Evolutionary conservation across 2,329 filamentous ascomycete genomes (phyloP), one percentile per base, ranked within the genome.

Genomic region (Claviceps pusilla): DNA sequence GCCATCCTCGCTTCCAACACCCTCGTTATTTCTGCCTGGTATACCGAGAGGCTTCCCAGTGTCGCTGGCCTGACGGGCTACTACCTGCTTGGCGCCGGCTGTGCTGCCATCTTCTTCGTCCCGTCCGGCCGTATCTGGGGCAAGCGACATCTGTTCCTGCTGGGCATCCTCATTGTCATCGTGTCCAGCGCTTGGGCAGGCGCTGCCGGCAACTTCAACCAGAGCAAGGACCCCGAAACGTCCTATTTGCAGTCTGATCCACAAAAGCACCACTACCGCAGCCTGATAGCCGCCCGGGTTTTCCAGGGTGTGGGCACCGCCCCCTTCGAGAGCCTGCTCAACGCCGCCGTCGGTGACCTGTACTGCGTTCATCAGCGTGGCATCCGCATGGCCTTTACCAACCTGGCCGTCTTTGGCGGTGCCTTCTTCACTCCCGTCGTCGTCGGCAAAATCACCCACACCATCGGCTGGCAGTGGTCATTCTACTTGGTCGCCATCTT

Each of bases 401-500:
- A 82, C 66, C 61, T 83, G 63, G 68, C 78, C 55, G 69, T 83
- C 60, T 76, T 84, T 69, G 70, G 76, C 57, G 75, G 77, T 48
- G 71, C 75, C 54, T 79, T 81, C 62, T 74, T 79, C 62, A 95
- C 91, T 0, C 91, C 91, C 0, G 88, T 96, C n/a, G 71, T 95
- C 29, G 89, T 90, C 1, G 90, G 90, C 41, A 89, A 89, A 69
- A 90, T 95, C 62, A 89, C 89, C 3, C 71, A 79, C 50, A 73
- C 75, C 0, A 75, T 95, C 51, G 82, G 83, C n/a, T 95, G 89
- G 84, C 72, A 79, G 65, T 95, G 89, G 89, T 85, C 83, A 0
- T 96, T 96, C 64, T 89, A 90, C 67, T 78, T 96, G 46, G 81
- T 95, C 14, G 81, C 89, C 56, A 95, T 96, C 60, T 94, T 95